phyloP scores from a whole-genome alignment of 345 rosid genomes.

The Dipteronia dyeriana region DNA sequence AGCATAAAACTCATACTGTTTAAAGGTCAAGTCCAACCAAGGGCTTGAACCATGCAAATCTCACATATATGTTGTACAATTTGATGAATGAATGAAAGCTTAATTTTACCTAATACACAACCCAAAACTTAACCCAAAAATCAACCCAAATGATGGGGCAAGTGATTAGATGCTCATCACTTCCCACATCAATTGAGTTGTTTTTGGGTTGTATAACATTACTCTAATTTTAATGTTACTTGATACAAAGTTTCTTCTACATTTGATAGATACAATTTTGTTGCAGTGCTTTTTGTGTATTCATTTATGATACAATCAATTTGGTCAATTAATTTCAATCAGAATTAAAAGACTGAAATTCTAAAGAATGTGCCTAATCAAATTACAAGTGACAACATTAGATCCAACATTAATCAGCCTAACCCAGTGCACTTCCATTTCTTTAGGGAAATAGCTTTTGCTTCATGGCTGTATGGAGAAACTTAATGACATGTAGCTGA shows the following conservation, averaged over 20 bases:
- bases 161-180: too few relatives aligned
- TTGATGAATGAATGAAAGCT: background rate
- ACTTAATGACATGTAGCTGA: slow-evolving; percentile 17
- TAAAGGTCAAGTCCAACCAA: background rate
- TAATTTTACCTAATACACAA: too few relatives aligned
- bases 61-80: background rate
- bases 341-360: background rate
- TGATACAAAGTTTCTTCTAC: background rate
- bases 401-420: background rate
- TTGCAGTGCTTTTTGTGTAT: background rate
- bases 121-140: too few relatives aligned
- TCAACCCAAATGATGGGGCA: too few relatives aligned
- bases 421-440: background rate
- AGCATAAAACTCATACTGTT: slow-evolving; percentile 9
- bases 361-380: background rate
- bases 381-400: background rate
- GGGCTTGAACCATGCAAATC: background rate
- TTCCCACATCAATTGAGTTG: too few relatives aligned
- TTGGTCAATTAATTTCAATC: background rate
- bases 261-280: background rate
- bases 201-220: too few relatives aligned
- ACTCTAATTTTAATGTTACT: background rate
- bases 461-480: slow-evolving; percentile 15
- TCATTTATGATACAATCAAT: background rate
- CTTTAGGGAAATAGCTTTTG: background rate